phyloP scores from a whole-genome alignment of 2,329 filamentous ascomycete genomes.

The Trichoderma oligosporum region DNA sequence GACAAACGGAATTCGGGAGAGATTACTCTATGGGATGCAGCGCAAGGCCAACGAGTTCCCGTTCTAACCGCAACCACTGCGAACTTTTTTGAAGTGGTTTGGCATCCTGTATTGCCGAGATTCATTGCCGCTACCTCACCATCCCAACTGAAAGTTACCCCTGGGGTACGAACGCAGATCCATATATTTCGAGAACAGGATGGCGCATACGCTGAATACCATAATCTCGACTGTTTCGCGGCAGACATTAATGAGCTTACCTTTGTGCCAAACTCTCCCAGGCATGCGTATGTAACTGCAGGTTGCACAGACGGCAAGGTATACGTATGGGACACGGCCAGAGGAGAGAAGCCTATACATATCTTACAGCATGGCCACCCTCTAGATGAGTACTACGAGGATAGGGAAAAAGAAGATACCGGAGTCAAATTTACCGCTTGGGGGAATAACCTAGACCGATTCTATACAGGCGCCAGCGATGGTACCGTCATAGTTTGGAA shows the following conservation, averaged over 20 bases:
- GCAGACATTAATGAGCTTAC: slow-evolving; percentile 61
- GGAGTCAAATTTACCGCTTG: slow-evolving; percentile 63
- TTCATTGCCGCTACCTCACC: slow-evolving; percentile 59
- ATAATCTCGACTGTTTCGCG: slow-evolving; percentile 56
- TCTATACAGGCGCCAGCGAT: slow-evolving; percentile 63
- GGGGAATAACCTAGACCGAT: slow-evolving; percentile 53
- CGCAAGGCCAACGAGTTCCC: slow-evolving; percentile 40
- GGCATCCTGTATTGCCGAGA: slow-evolving; percentile 53
- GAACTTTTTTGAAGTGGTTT: slow-evolving; percentile 62
- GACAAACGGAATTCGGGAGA: slow-evolving; percentile 57
- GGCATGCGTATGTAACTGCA: slow-evolving; percentile 54
- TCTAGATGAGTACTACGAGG: slow-evolving; percentile 38
- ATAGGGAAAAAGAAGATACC: slow-evolving; percentile 54
- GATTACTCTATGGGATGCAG: slow-evolving; percentile 56
- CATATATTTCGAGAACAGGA: slow-evolving; percentile 46
- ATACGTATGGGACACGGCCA: slow-evolving; percentile 61
- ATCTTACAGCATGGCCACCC: slow-evolving; percentile 50
- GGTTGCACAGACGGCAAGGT: slow-evolving; percentile 59
- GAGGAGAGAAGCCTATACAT: slow-evolving; percentile 54
- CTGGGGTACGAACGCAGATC: slow-evolving; percentile 52
- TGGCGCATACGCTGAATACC: slow-evolving; percentile 41
- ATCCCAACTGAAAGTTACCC: slow-evolving; percentile 42
- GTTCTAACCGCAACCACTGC: slow-evolving; percentile 51
- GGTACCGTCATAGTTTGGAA: slow-evolving; percentile 63
- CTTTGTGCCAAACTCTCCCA: slow-evolving; percentile 51